These are phyloP conservation scores for Rhizopus sp. DNA, from an alignment of 371 early-diverging fungal species.

Conservation along the genomic window DNA sequence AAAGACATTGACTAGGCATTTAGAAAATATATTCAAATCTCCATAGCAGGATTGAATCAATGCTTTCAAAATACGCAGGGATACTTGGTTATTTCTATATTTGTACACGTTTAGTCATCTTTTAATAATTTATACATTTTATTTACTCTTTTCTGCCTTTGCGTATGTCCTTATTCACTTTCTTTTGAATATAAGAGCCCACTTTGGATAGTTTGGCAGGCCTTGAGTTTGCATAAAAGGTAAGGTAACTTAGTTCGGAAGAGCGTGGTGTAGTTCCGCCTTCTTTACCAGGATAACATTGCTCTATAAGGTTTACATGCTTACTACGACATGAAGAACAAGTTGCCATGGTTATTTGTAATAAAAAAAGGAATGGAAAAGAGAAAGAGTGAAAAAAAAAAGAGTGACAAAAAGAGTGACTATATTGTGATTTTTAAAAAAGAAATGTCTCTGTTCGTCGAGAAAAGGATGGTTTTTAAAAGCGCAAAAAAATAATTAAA, in stretches of 20 bases:
- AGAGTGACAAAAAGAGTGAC: no score
- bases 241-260: conserved; percentile 83
- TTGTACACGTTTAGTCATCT: background rate
- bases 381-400: no score
- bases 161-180: conserved; percentile 65
- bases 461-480: no score
- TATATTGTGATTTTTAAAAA: no score
- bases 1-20: conserved; percentile 59
- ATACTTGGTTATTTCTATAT: conserved; percentile 43
- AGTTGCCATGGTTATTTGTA: background rate
- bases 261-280: conserved; percentile 77
- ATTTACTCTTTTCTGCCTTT: conserved; percentile 64
- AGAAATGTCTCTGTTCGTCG: no score
- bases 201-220: conserved; percentile 93
- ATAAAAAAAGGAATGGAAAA: no score
- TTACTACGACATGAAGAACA: conserved; percentile 50
- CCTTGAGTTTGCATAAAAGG: conserved; percentile 85
- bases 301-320: conserved; percentile 86
- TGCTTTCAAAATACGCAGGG: conserved; percentile 70
- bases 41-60: conserved; percentile 73
- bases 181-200: conserved; percentile 76
- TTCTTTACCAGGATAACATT: conserved; percentile 82
- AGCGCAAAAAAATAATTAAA: no score
- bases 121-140: background rate
- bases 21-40: conserved; percentile 82